Evolutionary conservation across 208 protist species (phyloP).

Genomic region (Acanthamoeba divionensis): DNA sequence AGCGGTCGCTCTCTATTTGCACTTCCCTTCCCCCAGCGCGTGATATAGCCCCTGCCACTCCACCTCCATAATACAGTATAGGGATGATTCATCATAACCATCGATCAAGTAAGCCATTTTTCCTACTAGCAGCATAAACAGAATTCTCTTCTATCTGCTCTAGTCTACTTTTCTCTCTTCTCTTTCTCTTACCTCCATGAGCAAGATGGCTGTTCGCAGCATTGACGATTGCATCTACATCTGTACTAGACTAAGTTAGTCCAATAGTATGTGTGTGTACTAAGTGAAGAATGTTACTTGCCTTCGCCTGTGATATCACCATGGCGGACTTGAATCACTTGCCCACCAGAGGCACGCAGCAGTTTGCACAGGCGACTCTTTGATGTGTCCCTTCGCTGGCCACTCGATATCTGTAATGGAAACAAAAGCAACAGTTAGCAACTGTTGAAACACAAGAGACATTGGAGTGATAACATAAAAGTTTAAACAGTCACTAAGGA

Average conservation of each 20-base stretch:
- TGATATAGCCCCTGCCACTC: slow-evolving; percentile 17
- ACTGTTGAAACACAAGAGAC: no score
- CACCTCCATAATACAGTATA: neutral
- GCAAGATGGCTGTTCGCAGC: slow-evolving; percentile 48
- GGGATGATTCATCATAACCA: neutral
- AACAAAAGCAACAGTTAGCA: neutral
- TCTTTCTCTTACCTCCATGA: slow-evolving; percentile 12
- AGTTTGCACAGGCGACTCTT: neutral
- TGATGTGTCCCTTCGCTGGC: neutral
- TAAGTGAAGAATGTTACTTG: no score
- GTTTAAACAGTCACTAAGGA: no score
- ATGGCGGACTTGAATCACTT: slow-evolving; percentile 36
- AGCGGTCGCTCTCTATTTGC: slow-evolving; percentile 35
- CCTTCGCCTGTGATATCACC: slow-evolving; percentile 48
- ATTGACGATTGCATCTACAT: slow-evolving; percentile 33
- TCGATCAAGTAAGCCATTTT: neutral
- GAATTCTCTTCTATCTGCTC: neutral
- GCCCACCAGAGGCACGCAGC: neutral
- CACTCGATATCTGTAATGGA: neutral
- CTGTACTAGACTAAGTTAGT: no score
- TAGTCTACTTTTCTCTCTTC: neutral
- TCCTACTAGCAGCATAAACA: neutral
- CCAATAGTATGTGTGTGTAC: no score
- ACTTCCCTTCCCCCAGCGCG: slow-evolving; percentile 28
- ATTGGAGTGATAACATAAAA: no score